These are phyloP conservation scores for Suhomyces anneliseae DNA, from an alignment of 1,139 yeast genomes.

Conservation along the genomic window DNA sequence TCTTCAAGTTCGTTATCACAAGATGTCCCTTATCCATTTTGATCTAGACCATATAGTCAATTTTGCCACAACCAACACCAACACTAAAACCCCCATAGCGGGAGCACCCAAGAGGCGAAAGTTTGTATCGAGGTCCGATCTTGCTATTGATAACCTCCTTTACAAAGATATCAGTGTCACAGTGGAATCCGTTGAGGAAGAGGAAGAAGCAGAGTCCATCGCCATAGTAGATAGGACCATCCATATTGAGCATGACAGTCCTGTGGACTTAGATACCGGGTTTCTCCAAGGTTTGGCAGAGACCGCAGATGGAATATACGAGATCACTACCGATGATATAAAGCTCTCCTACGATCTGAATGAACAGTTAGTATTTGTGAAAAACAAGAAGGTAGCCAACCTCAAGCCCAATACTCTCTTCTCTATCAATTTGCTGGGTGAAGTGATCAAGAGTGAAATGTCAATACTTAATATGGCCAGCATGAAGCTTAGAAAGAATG, in stretches of 20 bases:
- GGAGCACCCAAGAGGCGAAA: constrained; percentile 10
- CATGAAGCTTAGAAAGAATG: constrained; percentile 13
- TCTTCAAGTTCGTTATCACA: too few species aligned
- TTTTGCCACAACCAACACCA: constrained; percentile 4
- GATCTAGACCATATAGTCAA: constrained; percentile 12
- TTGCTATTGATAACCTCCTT: constrained; percentile 12
- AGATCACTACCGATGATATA: constrained; percentile 9
- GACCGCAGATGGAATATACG: neutral
- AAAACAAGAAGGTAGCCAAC: constrained; percentile 11
- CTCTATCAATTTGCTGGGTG: constrained; percentile 5
- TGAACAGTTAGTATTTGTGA: constrained; percentile 9
- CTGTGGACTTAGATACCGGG: neutral
- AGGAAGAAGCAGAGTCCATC: constrained; percentile 2
- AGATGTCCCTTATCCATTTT: constrained; percentile 12
- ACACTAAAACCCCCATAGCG: neutral
- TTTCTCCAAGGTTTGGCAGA: neutral
- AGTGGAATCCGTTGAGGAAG: neutral
- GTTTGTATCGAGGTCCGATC: constrained; percentile 2
- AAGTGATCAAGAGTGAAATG: constrained; percentile 8
- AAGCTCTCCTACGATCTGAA: constrained; percentile 10
- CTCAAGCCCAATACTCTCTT: constrained; percentile 3
- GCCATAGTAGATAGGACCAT: constrained; percentile 2
- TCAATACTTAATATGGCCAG: constrained; percentile 11
- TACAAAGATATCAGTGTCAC: constrained; percentile 7
- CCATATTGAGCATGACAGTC: neutral